Evolutionary conservation across 345 rosid species (phyloP), one percentile per base, ranked within the genome.

Genomic region (Populus tremula): DNA sequence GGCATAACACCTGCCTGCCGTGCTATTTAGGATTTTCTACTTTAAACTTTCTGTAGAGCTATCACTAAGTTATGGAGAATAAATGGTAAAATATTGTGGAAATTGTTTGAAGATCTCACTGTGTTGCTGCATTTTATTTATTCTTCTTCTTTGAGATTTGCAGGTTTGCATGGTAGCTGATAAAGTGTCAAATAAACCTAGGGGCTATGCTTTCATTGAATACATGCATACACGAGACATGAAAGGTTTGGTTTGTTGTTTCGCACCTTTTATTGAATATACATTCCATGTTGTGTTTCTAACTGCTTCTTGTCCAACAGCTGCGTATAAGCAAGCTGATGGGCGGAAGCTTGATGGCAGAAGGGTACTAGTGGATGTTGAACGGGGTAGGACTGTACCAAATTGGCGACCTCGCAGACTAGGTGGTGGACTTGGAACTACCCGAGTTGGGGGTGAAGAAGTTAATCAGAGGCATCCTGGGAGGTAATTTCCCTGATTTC

Each of bases 401-500:
- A 96, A 96, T 85, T 96, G 98, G 99, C 91, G 99, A 50, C 99
- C 99, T 45, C 98, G 98, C 63, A 89, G 98, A 71, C 92, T 96
- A 73, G 99, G 99, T 78, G 99, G 99, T 87, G 99, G 99, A 75
- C 98, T 96, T 84, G 99, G 99, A 83, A 89, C 98, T 20, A 87
- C 92, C 72, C 87, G 99, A 77, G 90, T 92, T 77, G 88, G 96
- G 25, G 93, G 95, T 83, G 99, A 91, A 87, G 97, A 93, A 76
- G 86, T 85, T 78, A 88, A 80, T 72, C 90, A 85, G 77, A 90
- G 78, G 84, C 64, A 79, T 71, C 72, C 88, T 77, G 87, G 87
- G 66, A 75, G 88, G 86, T 87, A 83, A 72, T 68, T 71, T 74
- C 68, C 76, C 38, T 73, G 33, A 61, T 54, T 41, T 31, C 2